Base-by-base conservation (phyloP, 2,329 filamentous ascomycete species). In the Aureobasidium musti region DNA sequence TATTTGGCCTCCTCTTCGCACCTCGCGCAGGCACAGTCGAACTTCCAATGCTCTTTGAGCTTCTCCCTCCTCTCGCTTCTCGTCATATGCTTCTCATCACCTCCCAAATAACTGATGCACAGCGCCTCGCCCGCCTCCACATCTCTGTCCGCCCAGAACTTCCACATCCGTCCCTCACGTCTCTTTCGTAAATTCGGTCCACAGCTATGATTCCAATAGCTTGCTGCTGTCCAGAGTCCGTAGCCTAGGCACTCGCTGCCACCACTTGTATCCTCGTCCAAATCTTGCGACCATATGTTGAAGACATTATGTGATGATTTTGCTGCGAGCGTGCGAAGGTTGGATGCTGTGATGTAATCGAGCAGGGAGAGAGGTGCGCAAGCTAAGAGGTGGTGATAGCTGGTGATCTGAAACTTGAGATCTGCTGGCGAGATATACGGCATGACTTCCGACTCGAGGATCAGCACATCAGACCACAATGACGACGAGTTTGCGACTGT, bases 171-270 rank as follows among this genome's bases (percentile, higher is more conserved):
- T 0, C 80, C 80, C 1, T 72, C 72, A 11, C 81, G 72, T 47
- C 69, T 72, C 75, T 82, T 82, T 52, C 71, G 72, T 1, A 83
- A 68, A 50, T 80, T 82, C 28, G 80, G 80, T 19, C 61, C 71
- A 70, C 81, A 83, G 5, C 76, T 78, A 68, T 83, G 81, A 61
- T 83, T 83, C 74, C 82, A 83, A 71, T 81, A 82, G 68, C 77
- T 79, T 0, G 81, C 80, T 5, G 72, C 72, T 0, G 80, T 78
- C 76, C 80, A 83, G 39, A 82, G 76, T 0, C 77, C 80, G 57
- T 80, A 83, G 19, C 81, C 81, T 68, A 82, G 79, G 70, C 82
- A 82, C 70, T 82, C 81, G 10, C 77, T 76, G 10, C 79, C 79
- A 41, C 79, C 80, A 60, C 71, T 72, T 19, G 74, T 74, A 14